phyloP scores from a whole-genome alignment of 2,329 filamentous ascomycete genomes.

The Aureobasidium sp. region DNA sequence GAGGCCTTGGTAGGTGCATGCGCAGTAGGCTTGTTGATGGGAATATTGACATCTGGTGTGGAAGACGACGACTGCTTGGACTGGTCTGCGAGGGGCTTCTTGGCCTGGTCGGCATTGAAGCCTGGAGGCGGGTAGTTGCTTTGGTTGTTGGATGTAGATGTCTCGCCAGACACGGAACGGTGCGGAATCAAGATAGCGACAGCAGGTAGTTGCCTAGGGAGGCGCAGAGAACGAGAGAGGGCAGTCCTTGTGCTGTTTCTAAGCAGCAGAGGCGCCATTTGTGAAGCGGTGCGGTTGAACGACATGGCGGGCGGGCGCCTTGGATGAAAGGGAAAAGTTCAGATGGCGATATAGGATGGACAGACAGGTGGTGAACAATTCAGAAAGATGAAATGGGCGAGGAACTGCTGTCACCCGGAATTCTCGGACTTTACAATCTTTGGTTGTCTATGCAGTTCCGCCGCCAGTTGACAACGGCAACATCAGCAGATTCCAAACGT shows the following conservation, averaged over 20 bases:
- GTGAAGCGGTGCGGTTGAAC: slow-evolving; percentile 36
- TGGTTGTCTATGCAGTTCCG: too few species aligned
- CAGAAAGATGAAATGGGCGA: background rate
- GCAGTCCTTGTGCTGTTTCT: slow-evolving; percentile 38
- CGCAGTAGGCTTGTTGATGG: slow-evolving; percentile 35
- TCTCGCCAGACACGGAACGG: slow-evolving; percentile 50
- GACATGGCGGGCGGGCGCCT: slow-evolving; percentile 35
- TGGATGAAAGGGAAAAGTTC: background rate
- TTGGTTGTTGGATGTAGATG: slow-evolving; percentile 44
- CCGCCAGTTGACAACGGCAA: too few species aligned
- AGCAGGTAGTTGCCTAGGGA: slow-evolving; percentile 48
- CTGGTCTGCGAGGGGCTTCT: slow-evolving; percentile 62
- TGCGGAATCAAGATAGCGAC: slow-evolving; percentile 52
- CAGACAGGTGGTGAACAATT: background rate
- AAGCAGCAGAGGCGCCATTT: slow-evolving; percentile 42
- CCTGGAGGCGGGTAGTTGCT: slow-evolving; percentile 68
- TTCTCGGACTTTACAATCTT: too few species aligned
- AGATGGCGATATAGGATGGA: slow-evolving; percentile 7
- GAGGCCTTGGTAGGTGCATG: slow-evolving; percentile 41
- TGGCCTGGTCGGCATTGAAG: slow-evolving; percentile 84
- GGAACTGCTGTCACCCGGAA: background rate
- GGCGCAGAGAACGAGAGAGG: slow-evolving; percentile 33
- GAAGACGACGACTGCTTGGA: slow-evolving; percentile 20
- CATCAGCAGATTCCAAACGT: too few species aligned
- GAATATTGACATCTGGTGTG: slow-evolving; percentile 25